Evolutionary conservation across 2,329 filamentous ascomycete genomes (phyloP).

Genomic region (Cercospora berteroae): DNA sequence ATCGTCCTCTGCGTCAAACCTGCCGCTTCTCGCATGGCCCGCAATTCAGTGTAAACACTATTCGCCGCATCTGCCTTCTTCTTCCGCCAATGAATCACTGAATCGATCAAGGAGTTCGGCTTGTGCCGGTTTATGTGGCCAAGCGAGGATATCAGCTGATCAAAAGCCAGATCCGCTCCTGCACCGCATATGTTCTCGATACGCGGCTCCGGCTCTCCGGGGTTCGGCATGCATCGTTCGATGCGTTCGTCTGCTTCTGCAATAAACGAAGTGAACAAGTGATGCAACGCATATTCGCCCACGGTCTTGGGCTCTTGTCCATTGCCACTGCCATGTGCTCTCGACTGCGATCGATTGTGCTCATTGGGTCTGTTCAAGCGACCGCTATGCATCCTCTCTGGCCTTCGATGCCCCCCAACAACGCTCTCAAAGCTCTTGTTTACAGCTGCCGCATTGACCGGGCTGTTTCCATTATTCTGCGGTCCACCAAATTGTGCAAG

Average conservation of each 20-base stretch:
- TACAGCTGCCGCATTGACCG: constrained; percentile 23
- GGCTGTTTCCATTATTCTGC: constrained; percentile 17
- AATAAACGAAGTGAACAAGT: constrained; percentile 95
- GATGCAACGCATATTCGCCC: constrained; percentile 95
- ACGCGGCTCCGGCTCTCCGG: constrained; percentile 75
- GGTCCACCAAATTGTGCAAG: constrained; percentile 31
- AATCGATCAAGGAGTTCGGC: constrained; percentile 92
- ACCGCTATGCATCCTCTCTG: constrained; percentile 50
- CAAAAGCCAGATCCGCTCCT: constrained; percentile 82
- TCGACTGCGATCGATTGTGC: constrained; percentile 68
- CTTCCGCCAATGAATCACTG: constrained; percentile 97
- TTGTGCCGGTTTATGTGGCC: constrained; percentile 93
- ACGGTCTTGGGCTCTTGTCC: constrained; percentile 78
- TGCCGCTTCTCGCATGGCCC: constrained; percentile 27
- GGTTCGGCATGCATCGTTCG: constrained; percentile 76
- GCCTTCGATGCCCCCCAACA: constrained; percentile 32
- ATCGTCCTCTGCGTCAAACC: constrained; percentile 28
- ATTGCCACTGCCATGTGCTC: constrained; percentile 39
- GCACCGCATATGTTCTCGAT: constrained; percentile 89
- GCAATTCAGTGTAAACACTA: constrained; percentile 35
- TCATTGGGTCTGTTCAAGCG: constrained; percentile 70
- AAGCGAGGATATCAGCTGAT: constrained; percentile 88
- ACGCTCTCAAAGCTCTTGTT: constrained; percentile 34
- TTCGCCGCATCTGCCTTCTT: constrained; percentile 83
- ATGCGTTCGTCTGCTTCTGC: constrained; percentile 96